phyloP scores from a whole-genome alignment of 257 asterid genomes.

The Solanum phureja region DNA sequence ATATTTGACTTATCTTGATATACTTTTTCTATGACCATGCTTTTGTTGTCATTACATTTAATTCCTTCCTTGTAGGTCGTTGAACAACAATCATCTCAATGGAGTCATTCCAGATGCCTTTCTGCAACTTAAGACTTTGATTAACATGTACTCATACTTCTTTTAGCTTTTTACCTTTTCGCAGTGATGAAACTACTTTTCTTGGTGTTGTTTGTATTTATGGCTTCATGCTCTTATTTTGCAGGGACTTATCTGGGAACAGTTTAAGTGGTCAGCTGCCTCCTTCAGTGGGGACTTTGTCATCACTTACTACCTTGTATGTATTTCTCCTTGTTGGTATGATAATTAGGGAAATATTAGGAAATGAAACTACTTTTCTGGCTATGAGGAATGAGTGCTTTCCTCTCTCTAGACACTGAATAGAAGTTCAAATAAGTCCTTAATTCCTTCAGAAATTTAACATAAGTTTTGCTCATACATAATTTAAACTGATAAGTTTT shows the following conservation, averaged over 20 bases:
- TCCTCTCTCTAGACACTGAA: neutral
- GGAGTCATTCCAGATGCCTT: slow-evolving; percentile 85
- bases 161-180: neutral
- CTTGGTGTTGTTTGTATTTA: neutral
- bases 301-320: slow-evolving; percentile 60
- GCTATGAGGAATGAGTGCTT: neutral
- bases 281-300: slow-evolving; percentile 61
- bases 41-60: neutral
- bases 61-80: slow-evolving; percentile 31
- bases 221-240: neutral
- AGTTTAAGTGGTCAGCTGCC: slow-evolving; percentile 64
- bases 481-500: neutral
- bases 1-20: neutral
- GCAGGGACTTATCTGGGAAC: slow-evolving; percentile 80
- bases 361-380: neutral
- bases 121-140: slow-evolving; percentile 37
- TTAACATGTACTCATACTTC: slow-evolving; percentile 35
- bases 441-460: neutral
- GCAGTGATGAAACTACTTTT: neutral
- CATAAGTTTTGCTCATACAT: neutral
- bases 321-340: slow-evolving; percentile 15
- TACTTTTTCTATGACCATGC: neutral
- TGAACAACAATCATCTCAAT: slow-evolving; percentile 49
- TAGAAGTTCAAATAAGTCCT: neutral
- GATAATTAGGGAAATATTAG: neutral